Percentiles rank a stretch among this genome's conserved stretches.
phyloP scores from a whole-genome alignment of 805 yeast species.

The Starmerella asiatica region DNA sequence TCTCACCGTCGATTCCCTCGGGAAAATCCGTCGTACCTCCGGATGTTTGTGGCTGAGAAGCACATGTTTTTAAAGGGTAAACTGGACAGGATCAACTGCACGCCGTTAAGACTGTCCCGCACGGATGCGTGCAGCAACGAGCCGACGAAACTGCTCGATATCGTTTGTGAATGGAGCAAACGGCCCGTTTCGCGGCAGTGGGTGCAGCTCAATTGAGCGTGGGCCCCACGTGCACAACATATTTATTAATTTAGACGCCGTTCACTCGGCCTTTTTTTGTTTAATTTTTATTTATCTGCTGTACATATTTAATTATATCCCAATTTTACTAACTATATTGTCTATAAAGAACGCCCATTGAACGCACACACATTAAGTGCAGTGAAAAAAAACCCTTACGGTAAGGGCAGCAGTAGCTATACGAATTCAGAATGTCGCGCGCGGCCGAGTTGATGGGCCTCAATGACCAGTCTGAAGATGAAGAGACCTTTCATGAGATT shows the following conservation, averaged over 20 bases:
- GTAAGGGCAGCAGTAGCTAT: background rate
- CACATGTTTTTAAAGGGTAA: slow-evolving; percentile 7
- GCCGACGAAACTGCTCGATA: background rate
- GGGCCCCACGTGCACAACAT: background rate
- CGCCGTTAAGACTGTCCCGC: background rate
- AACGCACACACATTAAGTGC: background rate
- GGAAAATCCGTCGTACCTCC: slow-evolving; percentile 2
- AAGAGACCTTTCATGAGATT: slow-evolving; percentile 6
- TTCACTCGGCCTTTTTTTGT: background rate
- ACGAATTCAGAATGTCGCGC: slow-evolving; percentile 15
- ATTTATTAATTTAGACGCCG: background rate
- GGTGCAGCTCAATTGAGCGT: background rate
- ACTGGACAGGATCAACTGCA: slow-evolving; percentile 1
- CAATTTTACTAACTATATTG: background rate
- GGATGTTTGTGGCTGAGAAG: slow-evolving; percentile 8
- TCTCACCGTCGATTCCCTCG: background rate
- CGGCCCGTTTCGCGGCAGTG: background rate
- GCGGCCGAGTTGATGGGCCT: slow-evolving; percentile 17
- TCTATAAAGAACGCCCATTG: background rate
- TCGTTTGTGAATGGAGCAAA: background rate
- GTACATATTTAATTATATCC: background rate
- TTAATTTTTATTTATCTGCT: no score
- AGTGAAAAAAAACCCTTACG: no score
- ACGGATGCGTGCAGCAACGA: background rate
- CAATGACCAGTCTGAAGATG: slow-evolving; percentile 10